Percentiles rank a stretch among this genome's conserved stretches.
Conservation (phyloP, 2,329 filamentous ascomycete genomes). For the Sclerotinia borealis region DNA sequence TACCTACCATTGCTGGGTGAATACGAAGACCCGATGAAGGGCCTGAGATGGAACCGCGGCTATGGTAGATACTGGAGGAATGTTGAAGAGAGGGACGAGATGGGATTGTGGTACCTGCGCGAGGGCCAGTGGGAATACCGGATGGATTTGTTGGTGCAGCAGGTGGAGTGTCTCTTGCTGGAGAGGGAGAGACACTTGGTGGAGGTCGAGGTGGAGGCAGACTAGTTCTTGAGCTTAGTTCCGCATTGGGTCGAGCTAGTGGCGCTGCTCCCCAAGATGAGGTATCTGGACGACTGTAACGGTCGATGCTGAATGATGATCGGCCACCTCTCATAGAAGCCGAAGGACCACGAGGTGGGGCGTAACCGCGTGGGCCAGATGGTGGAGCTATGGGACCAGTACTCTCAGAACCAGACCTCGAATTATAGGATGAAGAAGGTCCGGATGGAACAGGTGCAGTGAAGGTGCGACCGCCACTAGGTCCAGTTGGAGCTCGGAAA, state of each 20-base stretch:
- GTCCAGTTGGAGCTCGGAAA: slow-evolving; percentile 31
- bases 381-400: slow-evolving; percentile 21
- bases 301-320: slow-evolving; percentile 28
- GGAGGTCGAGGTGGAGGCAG: slow-evolving; percentile 21
- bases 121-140: slow-evolving; percentile 29
- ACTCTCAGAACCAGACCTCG: slow-evolving; percentile 22
- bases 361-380: slow-evolving; percentile 32
- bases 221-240: slow-evolving; percentile 17
- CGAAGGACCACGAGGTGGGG: slow-evolving; percentile 23
- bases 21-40: slow-evolving; percentile 25
- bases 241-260: slow-evolving; percentile 17
- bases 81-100: slow-evolving; percentile 27
- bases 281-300: slow-evolving; percentile 25
- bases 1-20: slow-evolving; percentile 32
- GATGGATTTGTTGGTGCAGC: slow-evolving; percentile 27
- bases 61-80: slow-evolving; percentile 24
- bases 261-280: slow-evolving; percentile 28
- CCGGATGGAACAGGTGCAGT: slow-evolving; percentile 21
- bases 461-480: slow-evolving; percentile 29
- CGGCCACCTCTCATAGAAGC: slow-evolving; percentile 29
- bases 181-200: slow-evolving; percentile 27
- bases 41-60: slow-evolving; percentile 11
- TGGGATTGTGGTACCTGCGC: slow-evolving; percentile 24
- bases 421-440: slow-evolving; percentile 13
- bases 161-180: slow-evolving; percentile 21